Base-by-base conservation (phyloP, 2,329 filamentous ascomycete species). In the Coniosporium tulheliwenetii region DNA sequence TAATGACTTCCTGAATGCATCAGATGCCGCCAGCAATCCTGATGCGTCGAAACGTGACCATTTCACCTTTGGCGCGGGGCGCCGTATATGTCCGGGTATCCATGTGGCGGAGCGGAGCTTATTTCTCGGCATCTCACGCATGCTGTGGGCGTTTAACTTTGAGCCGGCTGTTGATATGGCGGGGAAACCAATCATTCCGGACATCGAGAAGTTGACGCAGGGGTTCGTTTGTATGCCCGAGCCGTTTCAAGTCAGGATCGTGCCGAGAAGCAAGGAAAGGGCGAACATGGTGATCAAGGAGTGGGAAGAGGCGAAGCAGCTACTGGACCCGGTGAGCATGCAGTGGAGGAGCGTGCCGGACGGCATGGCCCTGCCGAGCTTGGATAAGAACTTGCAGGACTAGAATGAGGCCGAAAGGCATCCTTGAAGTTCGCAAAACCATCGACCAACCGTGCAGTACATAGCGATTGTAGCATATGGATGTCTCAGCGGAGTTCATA, bases 51-150 rank as follows among this genome's bases (percentile, higher is more conserved):
- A 70, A 48, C 60, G 70, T 10, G 71, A 74, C 38, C 64, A 69
- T 8, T 75, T 71, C 51, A 64, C 61, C 0, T 77, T 73, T 41
- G 73, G 73, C 14, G 67, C 66, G 8, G 73, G 73, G 1, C 60
- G 73, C 5, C 61, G 74, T 16, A 64, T 76, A 36, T 79, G 75
- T 51, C 72, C 68, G 2, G 75, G 74, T 0, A 69, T 72, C 29
- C 68, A 74, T 40, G 58, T 77, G 2, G 70, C 69, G 0, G 65
- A 70, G 41, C 62, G 64, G 5, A 62, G 58, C 8, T 46, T 73
- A 10, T 70, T 67, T 46, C 55, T 73, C 7, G 61, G 52, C 10
- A 63, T 71, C 30, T 58, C 67, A 3, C 59, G 66, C 3, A 57
- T 73, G 15, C 50, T 71, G 29, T 72, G 69, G 66, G 63, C 60